These are phyloP conservation scores for Stropharia rugosoannulata DNA, from an alignment of 768 basidiomycete species.

Conservation along the genomic window DNA sequence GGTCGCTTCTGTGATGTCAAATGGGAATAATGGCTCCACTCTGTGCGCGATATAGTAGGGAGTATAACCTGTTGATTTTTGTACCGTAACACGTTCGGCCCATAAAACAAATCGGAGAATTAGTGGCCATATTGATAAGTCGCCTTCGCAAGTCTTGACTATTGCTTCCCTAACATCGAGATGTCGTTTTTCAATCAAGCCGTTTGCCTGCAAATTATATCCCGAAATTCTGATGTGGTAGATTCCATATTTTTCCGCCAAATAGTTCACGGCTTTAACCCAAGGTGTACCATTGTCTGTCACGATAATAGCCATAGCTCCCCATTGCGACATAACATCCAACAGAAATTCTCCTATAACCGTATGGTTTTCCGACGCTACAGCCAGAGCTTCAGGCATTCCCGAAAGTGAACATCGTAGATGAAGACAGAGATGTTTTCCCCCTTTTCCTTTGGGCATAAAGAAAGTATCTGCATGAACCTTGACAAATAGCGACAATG, in stretches of 20 bases:
- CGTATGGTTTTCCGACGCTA: no score
- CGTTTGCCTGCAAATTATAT: neutral
- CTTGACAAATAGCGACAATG: constrained; percentile 23
- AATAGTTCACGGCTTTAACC: neutral
- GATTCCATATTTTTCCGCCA: neutral
- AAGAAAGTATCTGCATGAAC: constrained; percentile 35
- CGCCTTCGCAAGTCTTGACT: constrained; percentile 25
- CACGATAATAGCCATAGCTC: constrained; percentile 18
- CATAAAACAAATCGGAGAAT: constrained; percentile 23
- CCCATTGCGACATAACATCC: constrained; percentile 14
- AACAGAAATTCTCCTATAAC: constrained; percentile 7
- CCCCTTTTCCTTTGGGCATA: constrained; percentile 22
- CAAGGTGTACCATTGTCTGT: constrained; percentile 11
- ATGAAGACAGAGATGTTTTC: constrained; percentile 13
- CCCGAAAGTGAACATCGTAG: constrained; percentile 1
- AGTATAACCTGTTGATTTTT: constrained; percentile 27
- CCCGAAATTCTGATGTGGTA: neutral
- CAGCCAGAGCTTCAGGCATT: no score
- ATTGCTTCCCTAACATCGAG: neutral
- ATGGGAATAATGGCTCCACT: constrained; percentile 25
- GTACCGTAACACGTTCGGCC: constrained; percentile 29
- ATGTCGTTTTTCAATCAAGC: neutral
- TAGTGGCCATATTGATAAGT: constrained; percentile 27
- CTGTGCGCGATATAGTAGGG: constrained; percentile 32
- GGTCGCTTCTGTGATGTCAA: constrained; percentile 13